These are phyloP conservation scores for Anthracocystis walkeri DNA, from an alignment of 1,284 basidiomycete species.

Conservation along the genomic window DNA sequence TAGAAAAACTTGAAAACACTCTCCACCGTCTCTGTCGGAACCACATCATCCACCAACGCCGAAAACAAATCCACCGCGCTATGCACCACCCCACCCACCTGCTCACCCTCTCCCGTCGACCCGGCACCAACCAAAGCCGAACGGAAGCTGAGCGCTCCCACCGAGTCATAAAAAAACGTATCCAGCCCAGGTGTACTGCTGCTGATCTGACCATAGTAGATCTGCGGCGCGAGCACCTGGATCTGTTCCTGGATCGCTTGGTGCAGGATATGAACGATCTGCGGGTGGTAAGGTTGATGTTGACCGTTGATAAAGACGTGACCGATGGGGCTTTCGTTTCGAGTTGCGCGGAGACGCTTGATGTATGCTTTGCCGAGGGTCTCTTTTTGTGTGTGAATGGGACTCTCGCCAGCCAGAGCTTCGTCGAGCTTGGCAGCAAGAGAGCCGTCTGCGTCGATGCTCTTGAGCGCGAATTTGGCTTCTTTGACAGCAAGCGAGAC, in stretches of 20 bases:
- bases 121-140: conserved; percentile 76
- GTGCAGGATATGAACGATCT: conserved; percentile 67
- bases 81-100: conserved; percentile 71
- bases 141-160: conserved; percentile 77
- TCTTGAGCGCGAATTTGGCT: conserved; percentile 37
- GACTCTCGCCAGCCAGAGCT: conserved; percentile 12
- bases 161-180: conserved; percentile 89
- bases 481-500: conserved; percentile 36
- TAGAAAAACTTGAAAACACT: conserved; percentile 75
- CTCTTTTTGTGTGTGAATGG: conserved; percentile 21
- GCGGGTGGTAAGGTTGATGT: conserved; percentile 79
- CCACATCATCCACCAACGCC: conserved; percentile 18
- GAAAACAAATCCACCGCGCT: conserved; percentile 52
- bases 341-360: conserved; percentile 41
- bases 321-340: conserved; percentile 43
- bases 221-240: conserved; percentile 71
- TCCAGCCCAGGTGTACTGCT: conserved; percentile 75
- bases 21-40: background rate
- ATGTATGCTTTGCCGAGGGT: conserved; percentile 37
- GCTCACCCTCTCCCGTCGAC: conserved; percentile 59
- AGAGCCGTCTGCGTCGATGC: conserved; percentile 16
- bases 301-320: conserved; percentile 87
- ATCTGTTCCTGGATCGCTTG: conserved; percentile 50
- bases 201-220: conserved; percentile 77
- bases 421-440: conserved; percentile 18